Percentiles rank a stretch among this genome's conserved stretches.
These are phyloP conservation scores for Cadophora sp. DNA, from an alignment of 2,329 filamentous ascomycete genomes.

Conservation along the genomic window DNA sequence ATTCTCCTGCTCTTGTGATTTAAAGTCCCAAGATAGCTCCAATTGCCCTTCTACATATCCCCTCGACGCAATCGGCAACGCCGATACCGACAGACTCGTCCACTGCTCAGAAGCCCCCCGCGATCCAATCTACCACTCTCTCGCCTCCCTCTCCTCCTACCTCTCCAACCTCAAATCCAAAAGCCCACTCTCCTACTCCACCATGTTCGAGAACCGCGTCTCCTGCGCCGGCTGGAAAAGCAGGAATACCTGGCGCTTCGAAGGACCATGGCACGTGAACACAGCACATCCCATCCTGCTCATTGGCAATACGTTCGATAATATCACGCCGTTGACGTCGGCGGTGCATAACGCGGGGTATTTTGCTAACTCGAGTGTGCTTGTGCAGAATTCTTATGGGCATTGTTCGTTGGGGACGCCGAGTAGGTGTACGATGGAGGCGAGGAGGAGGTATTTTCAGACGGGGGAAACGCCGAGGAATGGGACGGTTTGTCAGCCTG, in stretches of 20 bases:
- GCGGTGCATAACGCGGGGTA: constrained; percentile 24
- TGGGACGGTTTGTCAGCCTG: constrained; percentile 54
- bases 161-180: neutral
- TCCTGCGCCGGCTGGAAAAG: neutral
- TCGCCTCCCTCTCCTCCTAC: neutral
- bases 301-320: constrained; percentile 45
- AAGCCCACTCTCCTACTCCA: neutral
- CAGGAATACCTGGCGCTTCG: constrained; percentile 17
- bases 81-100: neutral
- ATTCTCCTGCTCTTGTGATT: neutral
- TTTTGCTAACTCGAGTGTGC: constrained; percentile 38
- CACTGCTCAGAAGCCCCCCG: neutral
- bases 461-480: constrained; percentile 50
- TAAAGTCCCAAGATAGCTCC: neutral
- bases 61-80: constrained; percentile 1
- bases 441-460: constrained; percentile 47
- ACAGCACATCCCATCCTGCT: constrained; percentile 44
- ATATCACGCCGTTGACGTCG: constrained; percentile 43
- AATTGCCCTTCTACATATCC: neutral
- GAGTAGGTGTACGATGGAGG: constrained; percentile 44
- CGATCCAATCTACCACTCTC: neutral
- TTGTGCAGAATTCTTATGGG: constrained; percentile 42
- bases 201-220: neutral
- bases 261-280: constrained; percentile 34
- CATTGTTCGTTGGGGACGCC: constrained; percentile 52